Evolutionary conservation across 2,329 filamentous ascomycete genomes (phyloP), one percentile per base, ranked within the genome.

Genomic region (Dothistroma septosporum): DNA sequence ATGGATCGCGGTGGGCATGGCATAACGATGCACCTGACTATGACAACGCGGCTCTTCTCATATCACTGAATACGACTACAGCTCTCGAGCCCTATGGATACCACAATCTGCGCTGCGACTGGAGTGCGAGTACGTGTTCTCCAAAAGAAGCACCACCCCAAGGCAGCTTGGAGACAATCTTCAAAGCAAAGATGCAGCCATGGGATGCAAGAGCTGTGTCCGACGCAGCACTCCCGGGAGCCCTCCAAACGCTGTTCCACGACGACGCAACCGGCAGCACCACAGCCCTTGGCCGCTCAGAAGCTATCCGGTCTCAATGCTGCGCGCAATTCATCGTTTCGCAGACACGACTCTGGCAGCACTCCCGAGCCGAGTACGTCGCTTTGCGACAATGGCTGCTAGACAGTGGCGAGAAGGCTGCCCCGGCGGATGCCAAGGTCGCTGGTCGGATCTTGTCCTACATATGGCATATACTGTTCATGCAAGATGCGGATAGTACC

Each of bases 321-420:
- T 85, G 82, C 72, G 82, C 82, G 11, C 83, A 84, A 63, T 85
- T 84, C 68, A 80, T 79, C 12, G 81, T 84, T 22, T 75, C 78
- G 2, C 72, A 79, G 5, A 75, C 79, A 12, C 74, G 76, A 19
- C 76, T 84, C 19, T 78, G 76, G 70, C 77, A 78, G 60, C 80
- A 83, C 69, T 75, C 76, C 0, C 73, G 76, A 0, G 78, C 79
- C 11, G 80, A 83, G 64, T 83, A 84, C 66, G 66, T 80, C 14
- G 81, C 68, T 24, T 55, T 84, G 56, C 74, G 82, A 41, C 78
- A 83, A 63, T 85, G 83, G 83, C 70, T 85, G 35, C 70, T 81
- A 8, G 79, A 81, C 67, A 76, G 61, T 3, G 61, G 64, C 24
- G 9, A 53, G 16, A n/a, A 46, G 3, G 55, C 55, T 2, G 68